These are phyloP conservation scores for Salisapilia sapeloensis DNA, from an alignment of 352 stramenopile species.

Conservation along the genomic window DNA sequence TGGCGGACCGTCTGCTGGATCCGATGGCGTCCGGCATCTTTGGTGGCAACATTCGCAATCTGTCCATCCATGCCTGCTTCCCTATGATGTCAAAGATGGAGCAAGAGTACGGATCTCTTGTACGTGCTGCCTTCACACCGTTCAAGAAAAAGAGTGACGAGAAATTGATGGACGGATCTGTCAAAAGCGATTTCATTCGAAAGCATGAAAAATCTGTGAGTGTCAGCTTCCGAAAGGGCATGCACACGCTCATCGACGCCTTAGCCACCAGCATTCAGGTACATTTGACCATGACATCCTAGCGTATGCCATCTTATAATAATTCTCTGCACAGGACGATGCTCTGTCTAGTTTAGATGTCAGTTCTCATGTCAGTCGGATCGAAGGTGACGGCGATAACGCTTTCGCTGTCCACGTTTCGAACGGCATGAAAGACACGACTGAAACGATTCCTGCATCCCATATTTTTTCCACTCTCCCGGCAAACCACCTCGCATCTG, in stretches of 20 bases:
- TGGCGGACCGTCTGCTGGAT: slow-evolving; percentile 67
- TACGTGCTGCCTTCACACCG: slow-evolving; percentile 36
- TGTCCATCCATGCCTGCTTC: slow-evolving; percentile 74
- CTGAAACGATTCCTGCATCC: slow-evolving; percentile 22
- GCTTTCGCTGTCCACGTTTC: slow-evolving; percentile 24
- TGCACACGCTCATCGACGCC: slow-evolving; percentile 47
- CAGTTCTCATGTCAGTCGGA: slow-evolving; percentile 13
- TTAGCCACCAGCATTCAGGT: slow-evolving; percentile 25
- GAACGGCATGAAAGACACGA: slow-evolving; percentile 9
- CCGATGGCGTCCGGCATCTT: slow-evolving; percentile 77
- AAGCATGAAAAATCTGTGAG: slow-evolving; percentile 57
- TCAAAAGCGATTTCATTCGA: slow-evolving; percentile 57
- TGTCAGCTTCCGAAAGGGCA: slow-evolving; percentile 69
- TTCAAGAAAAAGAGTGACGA: slow-evolving; percentile 16
- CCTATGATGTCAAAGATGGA: slow-evolving; percentile 64
- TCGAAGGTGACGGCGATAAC: slow-evolving; percentile 3
- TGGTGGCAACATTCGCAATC: slow-evolving; percentile 56
- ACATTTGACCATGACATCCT: neutral
- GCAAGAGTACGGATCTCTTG: slow-evolving; percentile 52
- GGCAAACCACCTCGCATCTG: slow-evolving; percentile 27
- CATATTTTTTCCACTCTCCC: slow-evolving; percentile 72
- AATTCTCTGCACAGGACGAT: slow-evolving; percentile 6
- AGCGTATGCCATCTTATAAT: neutral
- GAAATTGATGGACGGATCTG: slow-evolving; percentile 41
- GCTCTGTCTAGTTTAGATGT: slow-evolving; percentile 20